phyloP scores from a whole-genome alignment of 345 rosid genomes.

The Brassica incana region DNA sequence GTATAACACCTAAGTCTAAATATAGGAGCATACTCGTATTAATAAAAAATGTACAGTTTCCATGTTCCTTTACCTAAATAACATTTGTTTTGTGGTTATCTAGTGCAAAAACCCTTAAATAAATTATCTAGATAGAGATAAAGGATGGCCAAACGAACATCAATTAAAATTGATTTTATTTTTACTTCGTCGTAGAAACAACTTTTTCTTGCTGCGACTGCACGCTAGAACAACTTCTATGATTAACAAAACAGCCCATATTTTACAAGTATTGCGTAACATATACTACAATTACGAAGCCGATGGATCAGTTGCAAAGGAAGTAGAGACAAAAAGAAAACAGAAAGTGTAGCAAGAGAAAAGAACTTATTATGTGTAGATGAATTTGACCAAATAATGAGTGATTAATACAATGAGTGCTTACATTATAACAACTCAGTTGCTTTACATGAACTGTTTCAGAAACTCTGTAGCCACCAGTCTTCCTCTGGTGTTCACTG shows the following conservation, averaged over 20 bases:
- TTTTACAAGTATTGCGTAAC: neutral
- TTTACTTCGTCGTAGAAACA: neutral
- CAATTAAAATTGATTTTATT: neutral
- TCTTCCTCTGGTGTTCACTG: conserved; percentile 88
- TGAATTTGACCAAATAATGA: conserved; percentile 6
- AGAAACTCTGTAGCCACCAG: conserved; percentile 90
- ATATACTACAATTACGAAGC: conserved; percentile 10
- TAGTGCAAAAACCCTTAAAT: no score
- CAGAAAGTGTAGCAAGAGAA: neutral
- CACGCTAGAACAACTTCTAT: neutral
- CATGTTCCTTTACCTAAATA: no score
- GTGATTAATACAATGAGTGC: conserved; percentile 23
- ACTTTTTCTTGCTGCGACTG: neutral
- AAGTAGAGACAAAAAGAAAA: neutral
- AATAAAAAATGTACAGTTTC: no score
- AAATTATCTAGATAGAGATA: neutral
- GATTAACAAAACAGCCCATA: conserved; percentile 5
- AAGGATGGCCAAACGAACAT: no score
- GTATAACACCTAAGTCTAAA: no score
- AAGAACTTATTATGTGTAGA: neutral
- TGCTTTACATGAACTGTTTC: conserved; percentile 69
- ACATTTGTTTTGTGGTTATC: no score
- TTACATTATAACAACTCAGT: conserved; percentile 17
- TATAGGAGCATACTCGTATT: no score
- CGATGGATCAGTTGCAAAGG: neutral